These are phyloP conservation scores for Vigna unguiculata DNA, from an alignment of 306 rosid species.

Conservation along the genomic window DNA sequence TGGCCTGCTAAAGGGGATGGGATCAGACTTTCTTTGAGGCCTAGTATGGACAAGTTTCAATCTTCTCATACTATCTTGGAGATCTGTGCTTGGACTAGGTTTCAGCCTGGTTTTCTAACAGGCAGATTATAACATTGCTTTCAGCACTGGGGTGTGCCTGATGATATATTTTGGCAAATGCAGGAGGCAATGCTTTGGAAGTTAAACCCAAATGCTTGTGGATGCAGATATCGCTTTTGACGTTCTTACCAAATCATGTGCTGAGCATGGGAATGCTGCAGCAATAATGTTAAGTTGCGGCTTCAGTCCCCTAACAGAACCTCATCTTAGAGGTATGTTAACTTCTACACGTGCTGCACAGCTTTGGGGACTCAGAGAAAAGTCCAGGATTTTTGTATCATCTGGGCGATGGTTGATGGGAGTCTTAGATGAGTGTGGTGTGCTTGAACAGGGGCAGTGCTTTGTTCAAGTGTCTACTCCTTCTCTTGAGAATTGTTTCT, in stretches of 20 bases:
- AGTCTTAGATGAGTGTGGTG: slow-evolving; percentile 74
- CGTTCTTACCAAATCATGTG: slow-evolving; percentile 82
- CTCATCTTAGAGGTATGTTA: slow-evolving; percentile 87
- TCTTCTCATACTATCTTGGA: slow-evolving; percentile 69
- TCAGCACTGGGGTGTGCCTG: slow-evolving; percentile 68
- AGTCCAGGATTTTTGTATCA: slow-evolving; percentile 82
- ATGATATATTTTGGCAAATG: slow-evolving; percentile 77
- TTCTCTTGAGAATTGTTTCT: slow-evolving; percentile 71
- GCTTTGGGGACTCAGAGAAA: slow-evolving; percentile 89
- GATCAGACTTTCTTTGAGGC: slow-evolving; percentile 68
- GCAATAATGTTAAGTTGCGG: slow-evolving; percentile 96
- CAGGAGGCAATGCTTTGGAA: slow-evolving; percentile 77
- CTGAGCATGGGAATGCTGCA: slow-evolving; percentile 83
- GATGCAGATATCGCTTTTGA: slow-evolving; percentile 74
- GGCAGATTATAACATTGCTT: slow-evolving; percentile 83
- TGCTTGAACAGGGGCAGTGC: slow-evolving; percentile 84
- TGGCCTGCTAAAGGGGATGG: slow-evolving; percentile 78
- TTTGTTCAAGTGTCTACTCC: slow-evolving; percentile 84
- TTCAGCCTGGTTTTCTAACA: slow-evolving; percentile 87
- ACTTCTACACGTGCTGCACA: slow-evolving; percentile 80
- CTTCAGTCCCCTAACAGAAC: slow-evolving; percentile 81
- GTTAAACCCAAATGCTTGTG: slow-evolving; percentile 62
- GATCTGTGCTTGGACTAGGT: slow-evolving; percentile 90
- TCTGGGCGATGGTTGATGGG: slow-evolving; percentile 94
- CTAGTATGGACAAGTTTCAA: slow-evolving; percentile 74